Evolutionary conservation across 1,284 basidiomycete genomes (phyloP).

Genomic region (Sporisorium exsertum): DNA sequence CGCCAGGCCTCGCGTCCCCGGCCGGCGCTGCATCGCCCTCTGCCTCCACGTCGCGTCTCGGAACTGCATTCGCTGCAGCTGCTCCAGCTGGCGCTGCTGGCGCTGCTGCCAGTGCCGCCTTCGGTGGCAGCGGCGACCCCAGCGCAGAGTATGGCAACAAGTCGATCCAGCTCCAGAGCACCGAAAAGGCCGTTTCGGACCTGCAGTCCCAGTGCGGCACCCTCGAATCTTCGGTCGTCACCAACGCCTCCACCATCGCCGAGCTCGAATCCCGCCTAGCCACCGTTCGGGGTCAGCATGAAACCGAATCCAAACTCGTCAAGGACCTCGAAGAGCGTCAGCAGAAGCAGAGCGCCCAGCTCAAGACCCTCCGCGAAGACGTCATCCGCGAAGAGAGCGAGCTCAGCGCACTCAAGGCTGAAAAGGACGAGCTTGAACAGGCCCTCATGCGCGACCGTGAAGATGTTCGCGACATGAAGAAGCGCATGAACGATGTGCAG

Average conservation of each 20-base stretch:
- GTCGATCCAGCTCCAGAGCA: conserved; percentile 55
- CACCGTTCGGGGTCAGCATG: conserved; percentile 77
- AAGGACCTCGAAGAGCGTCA: conserved; percentile 80
- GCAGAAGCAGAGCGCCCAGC: conserved; percentile 78
- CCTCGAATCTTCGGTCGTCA: conserved; percentile 49
- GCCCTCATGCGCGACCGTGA: conserved; percentile 91
- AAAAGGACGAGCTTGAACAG: conserved; percentile 93
- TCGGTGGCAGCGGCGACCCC: conserved; percentile 38
- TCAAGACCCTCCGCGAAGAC: conserved; percentile 82
- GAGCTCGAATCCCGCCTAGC: conserved; percentile 66
- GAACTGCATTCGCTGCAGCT: conserved; percentile 32
- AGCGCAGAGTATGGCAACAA: conserved; percentile 58
- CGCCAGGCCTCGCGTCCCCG: conserved; percentile 36
- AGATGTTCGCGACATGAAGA: conserved; percentile 86
- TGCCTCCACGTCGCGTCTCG: conserved; percentile 37
- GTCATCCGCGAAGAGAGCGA: conserved; percentile 92
- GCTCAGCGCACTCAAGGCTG: conserved; percentile 85
- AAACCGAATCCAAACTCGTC: conserved; percentile 83
- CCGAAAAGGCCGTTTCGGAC: conserved; percentile 55
- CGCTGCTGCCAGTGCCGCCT: conserved; percentile 21
- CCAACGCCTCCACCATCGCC: conserved; percentile 47
- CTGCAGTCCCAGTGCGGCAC: conserved; percentile 47
- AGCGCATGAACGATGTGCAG: conserved; percentile 82
- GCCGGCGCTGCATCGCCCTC: conserved; percentile 27
- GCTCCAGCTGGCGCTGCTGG: conserved; percentile 23